Conservation (phyloP, 257 asterid genomes). For the Coffea eugenioides region DNA sequence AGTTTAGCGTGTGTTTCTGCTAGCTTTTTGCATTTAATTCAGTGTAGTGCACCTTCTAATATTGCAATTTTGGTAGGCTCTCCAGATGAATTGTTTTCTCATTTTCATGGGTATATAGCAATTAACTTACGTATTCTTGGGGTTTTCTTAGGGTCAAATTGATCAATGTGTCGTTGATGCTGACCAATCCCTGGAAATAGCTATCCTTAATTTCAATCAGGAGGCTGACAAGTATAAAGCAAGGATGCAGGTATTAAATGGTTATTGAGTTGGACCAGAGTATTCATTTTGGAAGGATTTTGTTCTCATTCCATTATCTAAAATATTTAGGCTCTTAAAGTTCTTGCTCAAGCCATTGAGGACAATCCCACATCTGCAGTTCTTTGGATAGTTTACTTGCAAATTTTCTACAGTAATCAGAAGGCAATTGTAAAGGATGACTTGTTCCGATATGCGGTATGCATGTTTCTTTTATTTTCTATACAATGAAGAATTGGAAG, state of each 20-base stretch:
- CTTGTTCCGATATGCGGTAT: constrained; percentile 43
- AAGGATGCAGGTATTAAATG: constrained; percentile 23
- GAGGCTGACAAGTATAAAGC: constrained; percentile 37
- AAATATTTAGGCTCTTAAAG: constrained; percentile 37
- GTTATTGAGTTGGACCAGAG: not conserved
- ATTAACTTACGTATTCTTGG: constrained; percentile 14
- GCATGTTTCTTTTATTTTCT: constrained; percentile 6
- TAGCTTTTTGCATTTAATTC: not conserved
- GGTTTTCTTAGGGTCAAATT: constrained; percentile 24
- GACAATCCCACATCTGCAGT: constrained; percentile 31
- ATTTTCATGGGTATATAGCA: not conserved
- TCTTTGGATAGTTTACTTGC: constrained; percentile 49
- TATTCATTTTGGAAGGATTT: constrained; percentile 2
- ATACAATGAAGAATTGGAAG: not conserved
- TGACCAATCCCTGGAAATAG: constrained; percentile 42
- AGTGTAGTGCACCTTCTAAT: no score
- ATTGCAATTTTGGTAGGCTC: not conserved
- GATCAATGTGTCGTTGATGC: constrained; percentile 25
- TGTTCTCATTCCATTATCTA: constrained; percentile 6
- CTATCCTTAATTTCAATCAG: constrained; percentile 34
- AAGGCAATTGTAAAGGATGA: constrained; percentile 41
- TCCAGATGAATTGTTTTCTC: constrained; percentile 4
- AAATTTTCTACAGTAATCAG: constrained; percentile 42
- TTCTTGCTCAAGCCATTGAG: constrained; percentile 46
- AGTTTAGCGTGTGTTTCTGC: not conserved